A percentile compares a stretch with the other conserved stretches of the same genome.
These are phyloP conservation scores for Raphanus raphanistrum DNA, from an alignment of 345 rosid genomes.

Conservation along the genomic window DNA sequence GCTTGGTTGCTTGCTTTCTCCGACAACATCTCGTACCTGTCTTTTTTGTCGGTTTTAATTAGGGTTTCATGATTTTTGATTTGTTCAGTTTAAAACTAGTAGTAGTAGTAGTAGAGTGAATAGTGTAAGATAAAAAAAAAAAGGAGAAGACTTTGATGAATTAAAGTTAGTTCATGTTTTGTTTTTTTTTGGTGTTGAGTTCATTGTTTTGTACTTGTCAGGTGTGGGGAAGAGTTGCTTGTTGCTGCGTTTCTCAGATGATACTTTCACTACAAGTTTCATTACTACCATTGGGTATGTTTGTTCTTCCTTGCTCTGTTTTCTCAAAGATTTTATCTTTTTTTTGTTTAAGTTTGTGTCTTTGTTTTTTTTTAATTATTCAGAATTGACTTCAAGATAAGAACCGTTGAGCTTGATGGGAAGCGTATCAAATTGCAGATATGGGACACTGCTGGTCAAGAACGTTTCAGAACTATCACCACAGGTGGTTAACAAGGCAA, in stretches of 20 bases:
- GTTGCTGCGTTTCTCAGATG: slow-evolving; percentile 91
- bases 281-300: slow-evolving; percentile 87
- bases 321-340: not conserved
- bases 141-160: not conserved
- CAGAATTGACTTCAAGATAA: slow-evolving; percentile 72
- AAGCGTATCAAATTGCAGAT: slow-evolving; percentile 74
- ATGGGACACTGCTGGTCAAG: slow-evolving; percentile 96
- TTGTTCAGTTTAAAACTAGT: not conserved
- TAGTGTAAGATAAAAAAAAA: not conserved
- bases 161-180: not conserved
- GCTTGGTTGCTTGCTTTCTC: not conserved
- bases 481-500: slow-evolving; percentile 43
- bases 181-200: slow-evolving; percentile 12
- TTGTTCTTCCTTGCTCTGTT: not conserved
- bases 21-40: not conserved
- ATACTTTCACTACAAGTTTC: slow-evolving; percentile 90
- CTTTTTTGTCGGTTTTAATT: slow-evolving; percentile 5
- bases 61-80: slow-evolving; percentile 23
- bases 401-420: slow-evolving; percentile 72
- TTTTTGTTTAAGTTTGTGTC: slow-evolving; percentile 7
- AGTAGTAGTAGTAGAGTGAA: not conserved
- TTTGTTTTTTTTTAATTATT: not conserved
- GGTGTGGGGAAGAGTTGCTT: slow-evolving; percentile 96
- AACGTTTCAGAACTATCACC: slow-evolving; percentile 80
- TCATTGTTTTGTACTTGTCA: slow-evolving; percentile 29